A percentile compares a stretch with the other conserved stretches of the same genome.
These are phyloP conservation scores for Lactarius hengduanensis DNA, from an alignment of 768 basidiomycete genomes.

Conservation along the genomic window DNA sequence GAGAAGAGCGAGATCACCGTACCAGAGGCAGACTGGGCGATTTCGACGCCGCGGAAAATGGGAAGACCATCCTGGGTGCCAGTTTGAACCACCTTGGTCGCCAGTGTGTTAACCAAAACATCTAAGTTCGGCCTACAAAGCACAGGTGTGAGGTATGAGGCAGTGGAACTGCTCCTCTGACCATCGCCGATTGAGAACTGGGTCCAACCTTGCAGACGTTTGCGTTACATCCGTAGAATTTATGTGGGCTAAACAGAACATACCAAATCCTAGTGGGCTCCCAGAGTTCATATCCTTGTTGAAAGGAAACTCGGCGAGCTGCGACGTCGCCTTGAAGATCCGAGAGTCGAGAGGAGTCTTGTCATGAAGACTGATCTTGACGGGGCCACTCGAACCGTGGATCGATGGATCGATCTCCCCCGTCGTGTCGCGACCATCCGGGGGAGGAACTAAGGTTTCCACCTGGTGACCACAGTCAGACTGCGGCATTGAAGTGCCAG, in stretches of 20 bases:
- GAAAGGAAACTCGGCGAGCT: neutral
- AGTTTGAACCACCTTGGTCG: neutral
- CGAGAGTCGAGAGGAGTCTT: neutral
- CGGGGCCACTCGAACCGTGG: constrained; percentile 31
- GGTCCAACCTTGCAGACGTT: too few species aligned
- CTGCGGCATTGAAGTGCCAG: neutral
- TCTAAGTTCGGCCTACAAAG: neutral
- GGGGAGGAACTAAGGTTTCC: constrained; percentile 4
- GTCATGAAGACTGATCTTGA: constrained; percentile 29
- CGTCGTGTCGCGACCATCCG: constrained; percentile 27
- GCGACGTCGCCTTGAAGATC: constrained; percentile 22
- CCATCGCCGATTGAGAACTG: too few species aligned
- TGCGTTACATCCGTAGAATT: neutral
- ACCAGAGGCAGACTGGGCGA: neutral
- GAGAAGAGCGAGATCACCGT: neutral
- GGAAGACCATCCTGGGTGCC: neutral
- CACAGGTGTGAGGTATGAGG: neutral
- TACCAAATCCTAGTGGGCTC: neutral
- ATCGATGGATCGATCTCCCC: constrained; percentile 31
- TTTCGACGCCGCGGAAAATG: neutral
- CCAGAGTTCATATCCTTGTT: too few species aligned
- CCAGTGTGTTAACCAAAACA: neutral
- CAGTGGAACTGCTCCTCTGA: too few species aligned
- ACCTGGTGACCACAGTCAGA: neutral
- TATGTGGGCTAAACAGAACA: too few species aligned